Base-by-base conservation (phyloP, 345 rosid species). In the Fremontodendron californicum region DNA sequence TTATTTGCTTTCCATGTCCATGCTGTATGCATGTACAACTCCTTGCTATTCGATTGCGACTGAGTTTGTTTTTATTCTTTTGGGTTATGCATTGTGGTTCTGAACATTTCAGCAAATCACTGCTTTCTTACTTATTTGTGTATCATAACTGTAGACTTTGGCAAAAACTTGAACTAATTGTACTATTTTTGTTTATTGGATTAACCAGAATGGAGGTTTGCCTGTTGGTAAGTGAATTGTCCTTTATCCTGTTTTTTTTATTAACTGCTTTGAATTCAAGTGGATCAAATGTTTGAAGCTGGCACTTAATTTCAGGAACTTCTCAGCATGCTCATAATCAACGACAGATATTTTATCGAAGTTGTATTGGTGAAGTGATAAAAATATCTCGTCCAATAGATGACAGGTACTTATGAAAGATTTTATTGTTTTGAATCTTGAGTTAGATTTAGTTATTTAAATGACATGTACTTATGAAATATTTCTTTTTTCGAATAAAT, bases 281-380 rank as follows among this genome's bases (percentile, higher is more conserved):
- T 25, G 13, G 63, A 63, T 76, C 66, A 11, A 57, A 49, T 73
- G 18, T 73, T 76, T 61, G 13, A 61, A 33, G 60, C 42, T 57
- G n/a, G 49, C 25, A 40, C 33, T 67, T 78, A 63, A 42, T 55
- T 77, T 73, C 85, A 95, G 97, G 93, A 85, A 75, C 80, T 78
- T 81, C 90, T 27, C 70, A 61, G 66, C 79, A 79, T 79, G 84
- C 76, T 78, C 71, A 35, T 72, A 73, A 71, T 71, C 83, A 71
- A 52, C 85, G 10, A 31, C 71, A 52, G 37, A 52, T 63, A 39
- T 46, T 77, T 80, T 74, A 79, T 33, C 82, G 49, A 9, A 84
- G 87, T 79, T 93, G 99, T 85, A 89, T 92, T 43, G 99, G 93
- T 54, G 86, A 84, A 86, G 89, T 93, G 67, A 80, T 93, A 61